A percentile compares a stretch with the other conserved stretches of the same genome.
Conservation (phyloP, 805 yeast genomes). For the Starmerella apicola region DNA sequence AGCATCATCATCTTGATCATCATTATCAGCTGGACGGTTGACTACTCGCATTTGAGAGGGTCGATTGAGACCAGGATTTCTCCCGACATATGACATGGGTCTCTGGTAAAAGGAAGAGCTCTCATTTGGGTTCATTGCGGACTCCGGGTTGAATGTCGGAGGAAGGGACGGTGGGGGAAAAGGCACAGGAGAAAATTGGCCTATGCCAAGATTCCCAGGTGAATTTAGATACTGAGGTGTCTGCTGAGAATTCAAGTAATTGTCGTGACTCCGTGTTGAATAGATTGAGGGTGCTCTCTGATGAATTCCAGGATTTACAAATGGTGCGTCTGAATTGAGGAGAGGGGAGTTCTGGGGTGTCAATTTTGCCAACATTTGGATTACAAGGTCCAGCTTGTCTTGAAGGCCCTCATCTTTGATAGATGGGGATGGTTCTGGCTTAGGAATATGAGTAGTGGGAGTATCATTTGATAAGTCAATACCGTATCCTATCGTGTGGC, state of each 20-base stretch:
- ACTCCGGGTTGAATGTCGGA: neutral
- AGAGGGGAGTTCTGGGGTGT: neutral
- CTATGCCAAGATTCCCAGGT: too few relatives aligned
- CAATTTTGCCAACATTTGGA: conserved; percentile 26
- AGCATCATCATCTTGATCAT: conserved; percentile 17
- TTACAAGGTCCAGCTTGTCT: conserved; percentile 26
- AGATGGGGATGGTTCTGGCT: neutral
- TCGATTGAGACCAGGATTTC: conserved; percentile 6
- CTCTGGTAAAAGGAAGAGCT: too few relatives aligned
- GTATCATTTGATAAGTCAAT: neutral
- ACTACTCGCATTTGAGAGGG: conserved; percentile 21
- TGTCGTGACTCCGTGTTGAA: neutral
- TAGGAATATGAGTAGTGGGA: neutral
- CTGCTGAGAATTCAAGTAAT: too few relatives aligned
- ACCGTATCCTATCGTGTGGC: conserved; percentile 18
- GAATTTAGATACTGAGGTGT: too few relatives aligned
- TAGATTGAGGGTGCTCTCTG: conserved; percentile 8
- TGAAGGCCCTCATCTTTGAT: conserved; percentile 16
- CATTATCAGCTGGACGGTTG: conserved; percentile 7
- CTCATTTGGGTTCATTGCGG: neutral
- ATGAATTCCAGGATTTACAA: neutral
- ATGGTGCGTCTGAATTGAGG: neutral
- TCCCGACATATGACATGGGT: too few relatives aligned
- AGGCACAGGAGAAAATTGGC: too few relatives aligned
- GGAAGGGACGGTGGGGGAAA: neutral